Conservation (phyloP, 2,329 filamentous ascomycete species). For the Cryphonectria nitschkei region DNA sequence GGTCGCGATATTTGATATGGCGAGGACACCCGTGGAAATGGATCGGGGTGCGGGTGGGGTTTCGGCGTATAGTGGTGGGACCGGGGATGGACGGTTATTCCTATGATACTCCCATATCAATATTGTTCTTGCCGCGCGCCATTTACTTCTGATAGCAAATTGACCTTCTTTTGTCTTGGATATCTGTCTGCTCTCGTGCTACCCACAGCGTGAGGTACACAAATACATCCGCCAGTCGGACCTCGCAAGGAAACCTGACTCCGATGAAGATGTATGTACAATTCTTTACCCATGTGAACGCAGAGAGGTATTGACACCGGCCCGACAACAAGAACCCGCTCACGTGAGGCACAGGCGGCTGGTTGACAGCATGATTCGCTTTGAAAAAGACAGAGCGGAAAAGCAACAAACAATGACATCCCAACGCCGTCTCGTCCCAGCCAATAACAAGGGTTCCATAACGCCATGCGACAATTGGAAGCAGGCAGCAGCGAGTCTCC, state of each 20-base stretch:
- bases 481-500: background rate
- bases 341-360: background rate
- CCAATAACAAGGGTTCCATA: background rate
- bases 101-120: conserved; percentile 11
- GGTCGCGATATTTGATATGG: background rate
- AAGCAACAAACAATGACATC: background rate
- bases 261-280: background rate
- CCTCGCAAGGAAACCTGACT: background rate
- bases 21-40: background rate
- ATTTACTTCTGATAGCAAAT: background rate
- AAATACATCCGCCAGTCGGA: background rate
- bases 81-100: background rate
- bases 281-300: background rate
- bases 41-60: background rate
- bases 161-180: background rate
- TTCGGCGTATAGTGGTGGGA: conserved; percentile 3
- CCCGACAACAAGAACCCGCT: background rate
- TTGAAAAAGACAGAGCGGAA: background rate
- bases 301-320: background rate
- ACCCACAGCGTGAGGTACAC: background rate
- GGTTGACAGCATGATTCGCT: background rate
- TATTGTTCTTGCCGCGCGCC: conserved; percentile 2
- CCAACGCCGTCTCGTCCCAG: background rate
- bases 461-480: background rate
- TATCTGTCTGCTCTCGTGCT: background rate